Base-by-base conservation (phyloP, 495 filamentous ascomycete genomes). In the Aspergillus leporis region DNA sequence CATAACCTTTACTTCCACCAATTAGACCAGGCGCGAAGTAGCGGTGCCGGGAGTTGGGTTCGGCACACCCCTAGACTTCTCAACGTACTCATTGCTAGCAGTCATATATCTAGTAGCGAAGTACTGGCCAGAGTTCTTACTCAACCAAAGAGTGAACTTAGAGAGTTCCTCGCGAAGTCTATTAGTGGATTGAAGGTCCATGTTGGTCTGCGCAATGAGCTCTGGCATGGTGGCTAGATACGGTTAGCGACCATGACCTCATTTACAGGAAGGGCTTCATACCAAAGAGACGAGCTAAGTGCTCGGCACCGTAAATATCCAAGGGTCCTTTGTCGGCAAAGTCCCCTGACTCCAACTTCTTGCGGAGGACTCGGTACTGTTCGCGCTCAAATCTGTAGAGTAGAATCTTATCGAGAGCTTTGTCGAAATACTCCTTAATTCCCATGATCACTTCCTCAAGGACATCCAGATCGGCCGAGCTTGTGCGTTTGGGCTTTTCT, bases 131-230 rank as follows among this genome's bases (percentile, higher is more conserved):
- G 82, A 83, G 65, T 95, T 85, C 57, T 86, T 87, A 22, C 85
- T 82, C 58, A 98, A 76, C 89, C 90, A 98, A 38, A 82, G 76
- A 5, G 87, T 88, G 63, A 98, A 82, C 73, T 89, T 91, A 40
- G 82, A 79, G 18, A 98, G 78, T 64, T 98, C 94, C 60, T 97
- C 92, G 12, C 91, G 87, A 12, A 97, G 83, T 38, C 91, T 87
- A 61, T 86, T 89, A 51, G 94, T 90, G 9, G 90, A 90, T 71
- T 93, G 92, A 25, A 85, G 77, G 67, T 98, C 94, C 94, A 98
- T 96, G 72, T 97, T 97, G 31, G 94, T 98, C 69, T 97, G 93
- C 18, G 92, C 92, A 61, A 98, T 85, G 28, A 98, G 84, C 71
- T 98, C 94, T 0, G 95, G 94, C 62, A 98, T 85, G 8, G 87